A percentile compares a stretch with the other conserved stretches of the same genome.
Conservation (phyloP, 2,329 filamentous ascomycete genomes). For the Colletotrichum magnum region DNA sequence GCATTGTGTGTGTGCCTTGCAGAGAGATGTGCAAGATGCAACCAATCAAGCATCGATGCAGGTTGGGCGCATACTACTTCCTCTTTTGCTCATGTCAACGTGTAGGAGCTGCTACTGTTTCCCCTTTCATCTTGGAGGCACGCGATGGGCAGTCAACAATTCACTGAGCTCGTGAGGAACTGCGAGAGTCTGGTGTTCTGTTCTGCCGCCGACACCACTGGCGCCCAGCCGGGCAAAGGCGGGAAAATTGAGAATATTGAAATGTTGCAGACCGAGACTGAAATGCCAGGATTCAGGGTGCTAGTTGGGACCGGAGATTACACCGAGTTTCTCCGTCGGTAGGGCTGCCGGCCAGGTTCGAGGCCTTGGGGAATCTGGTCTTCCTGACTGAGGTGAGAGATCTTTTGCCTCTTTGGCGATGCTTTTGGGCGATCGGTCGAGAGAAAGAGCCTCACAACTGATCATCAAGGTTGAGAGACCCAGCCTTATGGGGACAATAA, state of each 20-base stretch:
- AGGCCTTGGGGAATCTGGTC: neutral
- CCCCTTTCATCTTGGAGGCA: neutral
- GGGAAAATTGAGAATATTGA: slow-evolving; percentile 22
- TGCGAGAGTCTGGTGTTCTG: neutral
- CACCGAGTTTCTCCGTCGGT: slow-evolving; percentile 14
- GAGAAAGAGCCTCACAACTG: neutral
- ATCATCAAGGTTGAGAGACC: neutral
- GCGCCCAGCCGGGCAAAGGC: slow-evolving; percentile 37
- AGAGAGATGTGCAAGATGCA: neutral
- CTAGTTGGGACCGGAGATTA: slow-evolving; percentile 1
- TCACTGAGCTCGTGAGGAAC: neutral
- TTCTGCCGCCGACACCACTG: neutral
- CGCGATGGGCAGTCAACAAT: neutral
- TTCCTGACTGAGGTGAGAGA: neutral
- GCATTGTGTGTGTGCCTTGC: slow-evolving; percentile 21
- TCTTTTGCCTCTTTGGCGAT: too few relatives aligned
- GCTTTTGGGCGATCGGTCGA: neutral
- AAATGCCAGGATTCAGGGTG: neutral
- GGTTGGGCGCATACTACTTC: neutral
- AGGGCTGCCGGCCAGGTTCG: neutral
- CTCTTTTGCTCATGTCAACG: neutral
- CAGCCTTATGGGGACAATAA: too few relatives aligned
- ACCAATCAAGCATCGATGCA: slow-evolving; percentile 3
- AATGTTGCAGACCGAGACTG: neutral
- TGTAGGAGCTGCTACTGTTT: too few relatives aligned